Percentiles rank a stretch among this genome's conserved stretches.
Conservation (phyloP, 805 yeast species). For the Yamadazyma insecticola region DNA sequence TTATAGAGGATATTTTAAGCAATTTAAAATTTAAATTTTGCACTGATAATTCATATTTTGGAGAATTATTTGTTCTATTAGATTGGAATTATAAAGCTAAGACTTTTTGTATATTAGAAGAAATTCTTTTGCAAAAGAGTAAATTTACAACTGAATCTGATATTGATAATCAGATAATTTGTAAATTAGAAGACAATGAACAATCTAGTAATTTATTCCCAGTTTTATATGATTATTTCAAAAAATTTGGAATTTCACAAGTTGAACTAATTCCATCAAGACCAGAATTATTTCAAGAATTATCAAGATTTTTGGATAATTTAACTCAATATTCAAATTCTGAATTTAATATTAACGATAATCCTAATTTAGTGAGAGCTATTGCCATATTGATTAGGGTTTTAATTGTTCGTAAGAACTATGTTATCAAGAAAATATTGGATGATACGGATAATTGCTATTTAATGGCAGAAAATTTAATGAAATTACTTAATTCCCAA, state of each 20-base stretch:
- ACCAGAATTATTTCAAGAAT: conserved; percentile 16
- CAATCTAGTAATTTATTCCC: conserved; percentile 1
- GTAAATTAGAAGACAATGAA: conserved; percentile 2
- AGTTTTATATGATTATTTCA: conserved; percentile 38
- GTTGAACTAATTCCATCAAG: conserved; percentile 17
- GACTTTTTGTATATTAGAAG: no score
- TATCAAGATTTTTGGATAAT: conserved; percentile 18
- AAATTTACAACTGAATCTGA: no score
- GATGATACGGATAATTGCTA: conserved; percentile 12
- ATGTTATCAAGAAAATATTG: conserved; percentile 42
- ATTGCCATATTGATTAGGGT: conserved; percentile 50
- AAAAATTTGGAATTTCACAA: conserved; percentile 40
- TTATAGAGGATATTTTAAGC: conserved; percentile 14
- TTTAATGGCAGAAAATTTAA: conserved; percentile 21
- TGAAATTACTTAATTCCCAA: conserved; percentile 40
- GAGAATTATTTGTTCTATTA: conserved; percentile 33
- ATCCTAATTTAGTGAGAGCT: conserved; percentile 13
- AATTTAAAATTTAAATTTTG: conserved; percentile 24
- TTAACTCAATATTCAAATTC: conserved; percentile 7
- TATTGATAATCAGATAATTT: conserved; percentile 1
- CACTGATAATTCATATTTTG: conserved; percentile 29
- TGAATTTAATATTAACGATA: neutral
- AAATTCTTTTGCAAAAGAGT: no score
- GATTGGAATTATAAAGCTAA: no score
- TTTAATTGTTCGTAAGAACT: conserved; percentile 52